phyloP scores from a whole-genome alignment of 176 grass and related monocot species.

The Musa schizocarpa region DNA sequence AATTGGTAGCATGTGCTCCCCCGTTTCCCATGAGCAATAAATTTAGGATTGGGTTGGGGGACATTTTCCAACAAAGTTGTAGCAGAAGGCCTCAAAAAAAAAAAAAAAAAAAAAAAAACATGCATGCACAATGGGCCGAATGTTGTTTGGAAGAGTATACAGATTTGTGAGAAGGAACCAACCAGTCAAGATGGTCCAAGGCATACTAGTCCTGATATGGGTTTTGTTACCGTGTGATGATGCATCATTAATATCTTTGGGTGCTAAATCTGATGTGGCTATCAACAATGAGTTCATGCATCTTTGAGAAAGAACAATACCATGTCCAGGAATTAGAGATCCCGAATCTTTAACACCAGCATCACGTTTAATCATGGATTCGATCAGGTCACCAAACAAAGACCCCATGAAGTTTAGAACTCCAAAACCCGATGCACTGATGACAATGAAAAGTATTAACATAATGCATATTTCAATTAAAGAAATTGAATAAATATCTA shows the following conservation, averaged over 20 bases:
- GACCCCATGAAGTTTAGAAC: slow-evolving; percentile 80
- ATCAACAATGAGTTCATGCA: neutral
- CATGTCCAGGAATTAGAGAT: slow-evolving; percentile 94
- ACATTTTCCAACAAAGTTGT: no score
- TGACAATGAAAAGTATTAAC: slow-evolving; percentile 28
- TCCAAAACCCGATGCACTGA: slow-evolving; percentile 75
- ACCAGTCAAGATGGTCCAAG: no score
- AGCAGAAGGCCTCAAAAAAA: no score
- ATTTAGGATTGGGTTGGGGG: no score
- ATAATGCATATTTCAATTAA: slow-evolving; percentile 9
- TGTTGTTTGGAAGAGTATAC: no score
- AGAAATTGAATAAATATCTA: neutral
- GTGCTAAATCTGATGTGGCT: neutral
- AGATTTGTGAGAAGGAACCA: no score
- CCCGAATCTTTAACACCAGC: slow-evolving; percentile 97
- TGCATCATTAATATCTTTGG: neutral
- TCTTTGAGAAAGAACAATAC: slow-evolving; percentile 30
- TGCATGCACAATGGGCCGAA: no score
- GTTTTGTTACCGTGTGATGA: no score
- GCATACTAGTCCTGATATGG: no score
- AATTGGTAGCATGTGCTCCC: no score
- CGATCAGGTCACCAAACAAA: slow-evolving; percentile 83
- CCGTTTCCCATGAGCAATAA: no score
- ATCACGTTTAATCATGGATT: slow-evolving; percentile 91
- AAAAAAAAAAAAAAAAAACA: no score